Evolutionary conservation across 2,329 filamentous ascomycete genomes (phyloP).

Genomic region (Penicillium janthinellum): DNA sequence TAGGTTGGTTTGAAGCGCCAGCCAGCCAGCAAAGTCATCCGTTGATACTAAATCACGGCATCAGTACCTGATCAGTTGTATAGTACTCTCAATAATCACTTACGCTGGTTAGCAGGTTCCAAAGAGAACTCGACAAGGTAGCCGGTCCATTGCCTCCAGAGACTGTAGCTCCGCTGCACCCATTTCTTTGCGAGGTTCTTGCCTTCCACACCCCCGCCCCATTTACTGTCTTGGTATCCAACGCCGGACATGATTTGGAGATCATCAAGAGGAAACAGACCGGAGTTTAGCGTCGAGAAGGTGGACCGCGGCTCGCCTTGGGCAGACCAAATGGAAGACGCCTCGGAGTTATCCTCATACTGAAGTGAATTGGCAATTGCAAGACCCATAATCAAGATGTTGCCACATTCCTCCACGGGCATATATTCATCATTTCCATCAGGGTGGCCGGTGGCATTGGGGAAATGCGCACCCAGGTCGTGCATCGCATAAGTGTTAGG

Average conservation of each 20-base stretch:
- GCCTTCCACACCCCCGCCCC: slow-evolving; percentile 59
- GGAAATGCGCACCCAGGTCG: slow-evolving; percentile 56
- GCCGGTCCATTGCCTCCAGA: slow-evolving; percentile 76
- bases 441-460: slow-evolving; percentile 58
- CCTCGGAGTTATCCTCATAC: slow-evolving; percentile 59
- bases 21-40: slow-evolving; percentile 79
- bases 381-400: slow-evolving; percentile 81
- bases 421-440: slow-evolving; percentile 58
- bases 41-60: slow-evolving; percentile 61
- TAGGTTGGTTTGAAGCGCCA: slow-evolving; percentile 78
- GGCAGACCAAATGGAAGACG: slow-evolving; percentile 62
- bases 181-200: slow-evolving; percentile 62
- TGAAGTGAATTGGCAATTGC: slow-evolving; percentile 73
- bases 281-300: slow-evolving; percentile 27
- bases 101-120: slow-evolving; percentile 71
- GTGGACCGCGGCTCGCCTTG: slow-evolving; percentile 31
- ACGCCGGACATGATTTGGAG: slow-evolving; percentile 55
- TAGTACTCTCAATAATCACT: slow-evolving; percentile 20
- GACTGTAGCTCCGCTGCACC: slow-evolving; percentile 68
- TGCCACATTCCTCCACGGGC: slow-evolving; percentile 63
- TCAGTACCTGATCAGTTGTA: slow-evolving; percentile 4
- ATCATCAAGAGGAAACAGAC: slow-evolving; percentile 52
- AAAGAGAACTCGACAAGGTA: slow-evolving; percentile 76
- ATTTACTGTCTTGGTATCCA: slow-evolving; percentile 62
- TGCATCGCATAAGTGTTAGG: slow-evolving; percentile 66